Conservation (phyloP, 345 rosid genomes). For the Euphorbia tirucalli region DNA sequence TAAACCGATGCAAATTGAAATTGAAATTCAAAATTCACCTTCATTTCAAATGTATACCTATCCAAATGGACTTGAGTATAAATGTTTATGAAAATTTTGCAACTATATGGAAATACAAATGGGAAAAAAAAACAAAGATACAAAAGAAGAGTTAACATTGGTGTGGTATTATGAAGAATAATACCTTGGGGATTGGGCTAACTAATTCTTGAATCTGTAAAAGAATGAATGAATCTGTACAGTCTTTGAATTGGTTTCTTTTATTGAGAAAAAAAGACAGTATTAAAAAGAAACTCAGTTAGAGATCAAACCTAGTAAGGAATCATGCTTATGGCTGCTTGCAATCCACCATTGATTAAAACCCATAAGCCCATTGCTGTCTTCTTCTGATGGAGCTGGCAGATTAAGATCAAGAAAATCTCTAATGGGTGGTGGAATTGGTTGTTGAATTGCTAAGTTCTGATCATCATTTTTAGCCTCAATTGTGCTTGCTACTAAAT, state of each 20-base stretch:
- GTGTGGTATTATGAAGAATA: constrained; percentile 2
- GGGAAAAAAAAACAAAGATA: neutral
- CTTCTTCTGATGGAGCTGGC: constrained; percentile 56
- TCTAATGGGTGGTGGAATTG: constrained; percentile 30
- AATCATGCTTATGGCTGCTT: constrained; percentile 43
- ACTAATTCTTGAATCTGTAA: constrained; percentile 28
- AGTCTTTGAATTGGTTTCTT: constrained; percentile 22
- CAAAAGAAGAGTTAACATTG: neutral
- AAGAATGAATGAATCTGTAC: constrained; percentile 50
- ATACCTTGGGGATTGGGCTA: constrained; percentile 11
- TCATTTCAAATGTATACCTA: too few relatives aligned
- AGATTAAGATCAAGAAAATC: constrained; percentile 52
- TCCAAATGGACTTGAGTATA: neutral
- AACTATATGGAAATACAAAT: constrained; percentile 3
- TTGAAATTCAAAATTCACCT: too few relatives aligned
- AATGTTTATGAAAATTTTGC: neutral
- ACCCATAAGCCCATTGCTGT: constrained; percentile 34
- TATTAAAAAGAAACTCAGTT: constrained; percentile 22
- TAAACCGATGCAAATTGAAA: neutral
- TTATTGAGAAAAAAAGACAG: constrained; percentile 9
- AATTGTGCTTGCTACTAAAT: constrained; percentile 24
- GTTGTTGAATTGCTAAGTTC: constrained; percentile 20
- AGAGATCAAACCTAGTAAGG: constrained; percentile 40
- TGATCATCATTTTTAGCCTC: constrained; percentile 20
- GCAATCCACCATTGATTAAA: constrained; percentile 56